Evolutionary conservation across 441 rosid genomes (phyloP).

Genomic region (Euphorbia schlechtendalii): DNA sequence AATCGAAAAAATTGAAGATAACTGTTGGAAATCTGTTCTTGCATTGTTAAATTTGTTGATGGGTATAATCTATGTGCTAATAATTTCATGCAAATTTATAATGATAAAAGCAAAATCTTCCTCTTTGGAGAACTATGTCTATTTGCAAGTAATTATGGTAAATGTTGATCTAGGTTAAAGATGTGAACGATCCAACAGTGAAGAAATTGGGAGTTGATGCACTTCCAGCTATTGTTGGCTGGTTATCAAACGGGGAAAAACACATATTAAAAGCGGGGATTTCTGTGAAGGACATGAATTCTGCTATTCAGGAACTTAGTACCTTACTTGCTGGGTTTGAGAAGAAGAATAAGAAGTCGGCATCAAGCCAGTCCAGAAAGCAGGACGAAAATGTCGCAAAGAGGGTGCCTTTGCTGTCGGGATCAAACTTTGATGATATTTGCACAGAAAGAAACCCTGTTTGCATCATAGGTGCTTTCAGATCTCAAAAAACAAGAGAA

Average conservation of each 20-base stretch:
- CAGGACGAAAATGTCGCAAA: slow-evolving; percentile 31
- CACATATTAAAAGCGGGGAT: slow-evolving; percentile 59
- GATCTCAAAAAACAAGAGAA: slow-evolving; percentile 50
- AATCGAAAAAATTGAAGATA: background rate
- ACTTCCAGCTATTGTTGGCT: slow-evolving; percentile 83
- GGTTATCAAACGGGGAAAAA: slow-evolving; percentile 77
- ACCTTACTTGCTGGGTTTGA: slow-evolving; percentile 56
- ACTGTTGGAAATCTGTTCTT: no score
- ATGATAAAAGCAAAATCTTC: background rate
- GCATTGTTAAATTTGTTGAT: background rate
- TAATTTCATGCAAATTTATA: no score
- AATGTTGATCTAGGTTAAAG: slow-evolving; percentile 48
- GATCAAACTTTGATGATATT: slow-evolving; percentile 43
- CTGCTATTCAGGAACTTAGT: slow-evolving; percentile 66
- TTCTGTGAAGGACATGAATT: slow-evolving; percentile 64
- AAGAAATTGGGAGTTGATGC: slow-evolving; percentile 58
- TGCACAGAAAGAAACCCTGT: slow-evolving; percentile 69
- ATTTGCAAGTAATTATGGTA: background rate
- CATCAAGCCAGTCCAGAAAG: slow-evolving; percentile 36
- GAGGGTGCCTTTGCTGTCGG: slow-evolving; percentile 41
- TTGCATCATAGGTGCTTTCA: slow-evolving; percentile 75
- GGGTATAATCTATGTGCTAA: no score
- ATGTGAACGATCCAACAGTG: slow-evolving; percentile 42
- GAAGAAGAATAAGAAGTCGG: slow-evolving; percentile 59
- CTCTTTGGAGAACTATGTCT: background rate